Base-by-base conservation (phyloP, 257 asterid genomes). In the Craterostigma plantagineum region DNA sequence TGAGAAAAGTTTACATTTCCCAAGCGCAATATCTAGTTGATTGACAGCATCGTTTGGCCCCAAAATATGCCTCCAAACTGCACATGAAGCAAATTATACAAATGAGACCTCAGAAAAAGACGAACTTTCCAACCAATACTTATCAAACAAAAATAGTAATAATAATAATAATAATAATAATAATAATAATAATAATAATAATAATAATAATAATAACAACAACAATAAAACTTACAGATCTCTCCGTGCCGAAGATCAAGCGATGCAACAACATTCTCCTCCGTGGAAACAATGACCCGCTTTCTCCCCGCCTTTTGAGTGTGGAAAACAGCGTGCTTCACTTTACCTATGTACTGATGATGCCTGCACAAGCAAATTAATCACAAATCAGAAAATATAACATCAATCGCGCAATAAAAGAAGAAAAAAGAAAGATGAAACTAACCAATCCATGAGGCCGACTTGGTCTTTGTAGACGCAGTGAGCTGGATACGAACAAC, bases 221-320 rank as follows among this genome's bases (percentile, higher is more conserved):
- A 3, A 7, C 3, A 40, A 40, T 8, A 8, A 1, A 40, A 60
- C 95, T 64, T 36, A 87, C 98, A 87, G 61, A 87, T 79, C 65
- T 87, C 79, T 37, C 95, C 98, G 15, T 70, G 95, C 23, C 98
- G 98, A 68, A 87, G 95, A 76, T 87, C 98, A 57, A 87, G 95
- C 3, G 98, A 77, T 2, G 98, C 84, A 30, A 87, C 69, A 14
- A 75, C 98, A 54, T 87, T 82, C 64, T 87, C 93, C 65, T 87
- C 91, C 2, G 98, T 87, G 42, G 97, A 79, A 23, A 87, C 95
- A 8, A 87, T 59, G 10, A 87, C 92, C 44, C 95, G 95, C 68
- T 87, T 87, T 64, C 95, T 58, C 45, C 77, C 95, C 18, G 93
- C 80, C 75, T 87, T 87, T 57, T 72, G 95, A 3, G 98, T 82